Evolutionary conservation across 2,329 filamentous ascomycete genomes (phyloP).

Genomic region (Calonectria honghensis): DNA sequence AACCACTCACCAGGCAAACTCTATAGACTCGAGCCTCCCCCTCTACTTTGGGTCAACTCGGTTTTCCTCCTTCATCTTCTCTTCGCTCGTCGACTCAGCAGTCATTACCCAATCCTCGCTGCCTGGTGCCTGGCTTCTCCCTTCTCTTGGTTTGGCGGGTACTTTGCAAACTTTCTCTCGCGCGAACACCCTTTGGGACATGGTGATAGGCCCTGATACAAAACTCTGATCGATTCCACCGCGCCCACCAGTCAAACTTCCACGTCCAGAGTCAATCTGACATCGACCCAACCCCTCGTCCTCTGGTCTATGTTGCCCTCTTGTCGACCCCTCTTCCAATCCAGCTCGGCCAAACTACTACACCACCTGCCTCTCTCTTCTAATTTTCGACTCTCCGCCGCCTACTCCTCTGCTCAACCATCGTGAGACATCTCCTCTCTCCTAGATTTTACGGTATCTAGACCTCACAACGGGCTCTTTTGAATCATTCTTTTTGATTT

Average conservation of each 20-base stretch:
- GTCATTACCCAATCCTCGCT: slow-evolving; percentile 36
- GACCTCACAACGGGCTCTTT: background rate
- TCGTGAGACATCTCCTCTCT: slow-evolving; percentile 2
- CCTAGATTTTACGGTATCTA: slow-evolving; percentile 10
- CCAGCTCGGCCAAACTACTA: slow-evolving; percentile 18
- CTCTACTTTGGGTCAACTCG: slow-evolving; percentile 21
- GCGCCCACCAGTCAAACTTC: slow-evolving; percentile 26
- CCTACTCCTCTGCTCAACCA: slow-evolving; percentile 7
- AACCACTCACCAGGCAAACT: slow-evolving; percentile 38
- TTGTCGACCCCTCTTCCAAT: slow-evolving; percentile 18
- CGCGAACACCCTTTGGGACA: slow-evolving; percentile 17
- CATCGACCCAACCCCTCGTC: slow-evolving; percentile 15
- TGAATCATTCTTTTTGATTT: slow-evolving; percentile 16
- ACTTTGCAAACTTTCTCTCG: slow-evolving; percentile 32
- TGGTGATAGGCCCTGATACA: slow-evolving; percentile 29
- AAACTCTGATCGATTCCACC: slow-evolving; percentile 34
- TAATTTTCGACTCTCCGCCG: slow-evolving; percentile 24
- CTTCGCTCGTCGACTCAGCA: slow-evolving; percentile 3
- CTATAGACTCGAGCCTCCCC: slow-evolving; percentile 34
- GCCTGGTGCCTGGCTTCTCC: slow-evolving; percentile 37
- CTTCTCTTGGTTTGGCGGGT: slow-evolving; percentile 29
- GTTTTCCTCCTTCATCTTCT: slow-evolving; percentile 10
- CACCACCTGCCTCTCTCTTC: slow-evolving; percentile 28
- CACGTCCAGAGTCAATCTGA: slow-evolving; percentile 16
- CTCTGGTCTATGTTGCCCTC: slow-evolving; percentile 23